Evolutionary conservation across 2,329 filamentous ascomycete genomes (phyloP).

Genomic region (Aspergillus puulaauensis): DNA sequence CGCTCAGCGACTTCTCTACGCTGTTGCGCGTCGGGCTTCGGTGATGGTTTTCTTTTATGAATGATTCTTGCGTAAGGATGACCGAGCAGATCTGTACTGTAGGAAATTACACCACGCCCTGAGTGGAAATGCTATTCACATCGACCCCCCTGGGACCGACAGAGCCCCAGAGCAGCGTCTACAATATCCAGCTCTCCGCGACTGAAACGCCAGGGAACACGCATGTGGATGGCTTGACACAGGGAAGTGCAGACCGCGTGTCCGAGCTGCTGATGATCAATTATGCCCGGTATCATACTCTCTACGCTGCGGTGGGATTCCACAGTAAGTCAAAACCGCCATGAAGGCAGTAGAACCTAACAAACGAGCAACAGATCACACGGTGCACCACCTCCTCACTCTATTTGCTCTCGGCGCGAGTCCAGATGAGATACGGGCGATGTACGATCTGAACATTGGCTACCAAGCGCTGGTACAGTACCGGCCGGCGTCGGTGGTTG

Average conservation of each 20-base stretch:
- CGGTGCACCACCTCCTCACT: constrained; percentile 22
- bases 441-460: constrained; percentile 16
- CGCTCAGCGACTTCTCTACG: neutral
- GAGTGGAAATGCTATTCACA: neutral
- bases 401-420: constrained; percentile 21
- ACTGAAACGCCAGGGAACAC: neutral
- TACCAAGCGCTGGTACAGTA: constrained; percentile 14
- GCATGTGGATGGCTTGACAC: neutral
- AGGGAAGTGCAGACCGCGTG: neutral
- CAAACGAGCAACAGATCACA: constrained; percentile 16
- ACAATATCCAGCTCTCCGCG: neutral
- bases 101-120: too few relatives aligned
- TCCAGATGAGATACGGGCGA: constrained; percentile 17
- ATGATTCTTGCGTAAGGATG: too few relatives aligned
- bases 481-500: neutral
- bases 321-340: neutral
- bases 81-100: too few relatives aligned
- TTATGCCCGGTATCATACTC: neutral
- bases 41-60: neutral
- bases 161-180: neutral
- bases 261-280: constrained; percentile 1
- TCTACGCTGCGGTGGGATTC: neutral
- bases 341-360: neutral
- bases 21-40: neutral
- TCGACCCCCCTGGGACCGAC: neutral